A percentile compares a stretch with the other conserved stretches of the same genome.
Conservation (phyloP, 2,329 filamentous ascomycete species). For the Diaporthe ampelina region DNA sequence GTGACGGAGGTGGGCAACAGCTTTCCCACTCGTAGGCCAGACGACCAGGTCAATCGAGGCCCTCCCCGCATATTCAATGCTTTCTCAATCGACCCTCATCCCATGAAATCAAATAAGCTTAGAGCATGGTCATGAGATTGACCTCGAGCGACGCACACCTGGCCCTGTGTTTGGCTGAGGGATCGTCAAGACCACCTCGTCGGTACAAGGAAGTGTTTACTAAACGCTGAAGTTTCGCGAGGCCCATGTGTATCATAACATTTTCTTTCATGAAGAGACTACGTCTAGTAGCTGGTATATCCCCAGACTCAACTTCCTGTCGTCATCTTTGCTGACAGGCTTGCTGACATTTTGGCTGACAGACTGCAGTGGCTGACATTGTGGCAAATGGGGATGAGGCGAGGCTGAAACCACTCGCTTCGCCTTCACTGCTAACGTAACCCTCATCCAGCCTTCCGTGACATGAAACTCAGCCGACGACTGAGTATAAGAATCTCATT, state of each 20-base stretch:
- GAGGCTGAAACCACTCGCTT: neutral
- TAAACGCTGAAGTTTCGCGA: neutral
- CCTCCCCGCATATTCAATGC: neutral
- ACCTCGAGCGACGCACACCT: neutral
- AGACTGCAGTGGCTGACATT: neutral
- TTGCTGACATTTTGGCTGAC: conserved; percentile 27
- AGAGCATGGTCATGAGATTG: no score
- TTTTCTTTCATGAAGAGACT: neutral
- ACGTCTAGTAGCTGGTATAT: neutral
- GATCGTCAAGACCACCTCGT: neutral
- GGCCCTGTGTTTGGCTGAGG: neutral
- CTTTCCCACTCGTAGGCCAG: neutral
- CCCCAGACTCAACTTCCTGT: neutral
- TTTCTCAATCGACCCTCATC: neutral
- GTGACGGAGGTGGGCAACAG: neutral
- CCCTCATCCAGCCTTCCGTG: neutral
- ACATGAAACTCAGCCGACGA: no score
- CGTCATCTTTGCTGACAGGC: neutral
- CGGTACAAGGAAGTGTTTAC: fast-evolving
- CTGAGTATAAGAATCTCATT: neutral
- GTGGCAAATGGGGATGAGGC: neutral
- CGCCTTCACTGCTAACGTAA: neutral
- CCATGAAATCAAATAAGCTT: neutral
- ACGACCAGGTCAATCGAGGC: neutral
- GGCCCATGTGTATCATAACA: neutral